phyloP scores from a whole-genome alignment of 176 grass and related monocot genomes.

The Aegilops umbellulata region DNA sequence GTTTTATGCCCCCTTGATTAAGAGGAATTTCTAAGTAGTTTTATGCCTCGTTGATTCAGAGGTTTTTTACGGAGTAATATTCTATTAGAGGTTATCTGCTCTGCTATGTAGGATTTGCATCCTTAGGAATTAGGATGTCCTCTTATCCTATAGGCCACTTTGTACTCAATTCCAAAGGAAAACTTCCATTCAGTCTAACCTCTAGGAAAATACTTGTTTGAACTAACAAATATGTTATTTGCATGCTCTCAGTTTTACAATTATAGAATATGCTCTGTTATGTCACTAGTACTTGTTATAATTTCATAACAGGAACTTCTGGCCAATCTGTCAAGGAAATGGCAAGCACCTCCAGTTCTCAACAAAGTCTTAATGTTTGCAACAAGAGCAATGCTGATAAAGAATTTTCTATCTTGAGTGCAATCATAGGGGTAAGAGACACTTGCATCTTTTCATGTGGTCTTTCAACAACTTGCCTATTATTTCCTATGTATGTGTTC shows the following conservation, averaged over 20 bases:
- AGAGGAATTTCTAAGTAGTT: background rate
- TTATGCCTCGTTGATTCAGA: no score
- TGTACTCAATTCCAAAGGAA: no score
- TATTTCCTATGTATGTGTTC: background rate
- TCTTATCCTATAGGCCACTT: no score
- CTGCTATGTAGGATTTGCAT: background rate
- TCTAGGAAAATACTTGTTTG: background rate
- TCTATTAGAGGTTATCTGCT: background rate
- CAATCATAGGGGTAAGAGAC: background rate
- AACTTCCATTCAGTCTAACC: background rate
- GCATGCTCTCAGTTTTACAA: background rate
- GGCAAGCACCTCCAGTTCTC: background rate
- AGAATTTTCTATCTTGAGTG: conserved; percentile 7
- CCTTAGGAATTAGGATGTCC: background rate
- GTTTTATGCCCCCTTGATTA: background rate
- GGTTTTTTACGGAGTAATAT: no score
- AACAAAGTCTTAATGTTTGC: background rate
- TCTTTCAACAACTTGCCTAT: background rate
- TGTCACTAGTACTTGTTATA: background rate
- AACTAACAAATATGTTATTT: background rate
- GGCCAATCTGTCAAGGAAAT: background rate
- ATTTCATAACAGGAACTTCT: background rate
- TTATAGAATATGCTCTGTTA: background rate
- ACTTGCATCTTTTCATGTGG: background rate
- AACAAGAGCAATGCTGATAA: background rate